These are phyloP conservation scores for Colletotrichum tamarilloi DNA, from an alignment of 2,329 filamentous ascomycete species.

Conservation along the genomic window DNA sequence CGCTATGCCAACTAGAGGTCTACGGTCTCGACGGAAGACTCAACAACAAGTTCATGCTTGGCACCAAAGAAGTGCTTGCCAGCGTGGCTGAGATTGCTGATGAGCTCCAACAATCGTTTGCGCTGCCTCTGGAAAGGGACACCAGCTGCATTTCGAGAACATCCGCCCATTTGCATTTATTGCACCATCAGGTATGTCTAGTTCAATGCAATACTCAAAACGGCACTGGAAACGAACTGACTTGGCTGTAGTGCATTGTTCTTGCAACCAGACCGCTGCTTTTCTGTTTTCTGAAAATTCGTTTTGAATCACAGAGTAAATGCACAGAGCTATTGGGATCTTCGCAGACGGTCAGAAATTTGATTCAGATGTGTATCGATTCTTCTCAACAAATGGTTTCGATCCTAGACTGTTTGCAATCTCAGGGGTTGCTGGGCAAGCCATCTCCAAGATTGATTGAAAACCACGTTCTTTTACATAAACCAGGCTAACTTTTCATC, in stretches of 20 bases:
- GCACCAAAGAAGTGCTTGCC: constrained; percentile 44
- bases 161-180: constrained; percentile 45
- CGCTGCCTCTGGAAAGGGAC: constrained; percentile 41
- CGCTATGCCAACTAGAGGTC: constrained; percentile 37
- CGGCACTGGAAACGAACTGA: background rate
- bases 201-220: too few species aligned
- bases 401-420: constrained; percentile 55
- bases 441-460: background rate
- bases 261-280: constrained; percentile 46
- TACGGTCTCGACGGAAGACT: constrained; percentile 45
- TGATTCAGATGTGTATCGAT: constrained; percentile 48
- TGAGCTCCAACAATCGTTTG: constrained; percentile 44
- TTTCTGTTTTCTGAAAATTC: constrained; percentile 46
- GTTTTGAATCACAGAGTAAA: constrained; percentile 41
- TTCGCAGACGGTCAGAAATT: constrained; percentile 45
- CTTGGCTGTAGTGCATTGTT: constrained; percentile 42
- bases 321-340: constrained; percentile 50
- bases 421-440: constrained; percentile 59
- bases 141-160: constrained; percentile 47
- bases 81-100: constrained; percentile 44
- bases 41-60: constrained; percentile 44
- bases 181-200: constrained; percentile 45
- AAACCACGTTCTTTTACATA: too few species aligned
- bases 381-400: constrained; percentile 47
- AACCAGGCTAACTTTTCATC: background rate